phyloP scores from a whole-genome alignment of 495 filamentous ascomycete species.

The Terfezia boudieri region DNA sequence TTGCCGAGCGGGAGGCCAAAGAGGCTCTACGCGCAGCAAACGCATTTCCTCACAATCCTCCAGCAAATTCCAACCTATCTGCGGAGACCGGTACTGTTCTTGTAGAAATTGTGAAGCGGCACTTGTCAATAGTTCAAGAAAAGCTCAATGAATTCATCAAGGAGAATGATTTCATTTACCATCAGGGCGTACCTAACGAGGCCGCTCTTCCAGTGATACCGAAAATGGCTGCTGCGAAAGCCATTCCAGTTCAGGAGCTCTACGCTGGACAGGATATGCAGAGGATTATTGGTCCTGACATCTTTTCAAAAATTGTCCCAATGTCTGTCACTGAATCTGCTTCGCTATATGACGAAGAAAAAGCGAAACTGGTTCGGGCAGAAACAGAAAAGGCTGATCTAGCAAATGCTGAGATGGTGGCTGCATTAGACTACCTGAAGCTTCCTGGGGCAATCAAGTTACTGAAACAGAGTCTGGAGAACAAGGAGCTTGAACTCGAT shows the following conservation, averaged over 20 bases:
- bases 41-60: constrained; percentile 56
- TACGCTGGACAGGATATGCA: constrained; percentile 96
- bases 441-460: constrained; percentile 75
- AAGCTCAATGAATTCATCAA: constrained; percentile 53
- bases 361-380: constrained; percentile 81
- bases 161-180: constrained; percentile 97
- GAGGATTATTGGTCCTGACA: constrained; percentile 85
- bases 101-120: constrained; percentile 61
- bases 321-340: constrained; percentile 93
- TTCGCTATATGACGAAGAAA: constrained; percentile 94
- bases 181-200: constrained; percentile 72
- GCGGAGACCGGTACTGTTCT: constrained; percentile 53
- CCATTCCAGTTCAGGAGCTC: constrained; percentile 87
- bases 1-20: constrained; percentile 51
- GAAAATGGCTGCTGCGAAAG: constrained; percentile 91
- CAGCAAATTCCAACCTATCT: constrained; percentile 60
- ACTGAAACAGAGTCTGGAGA: constrained; percentile 78
- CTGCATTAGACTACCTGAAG: constrained; percentile 82
- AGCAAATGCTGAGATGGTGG: constrained; percentile 85
- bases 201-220: constrained; percentile 56
- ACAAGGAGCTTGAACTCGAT: constrained; percentile 57
- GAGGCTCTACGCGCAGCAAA: constrained; percentile 58
- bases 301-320: constrained; percentile 90
- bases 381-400: constrained; percentile 81
- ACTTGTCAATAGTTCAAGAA: constrained; percentile 58